These are phyloP conservation scores for Zygotorulaspora danielsina DNA, from an alignment of 805 yeast species.

Conservation along the genomic window DNA sequence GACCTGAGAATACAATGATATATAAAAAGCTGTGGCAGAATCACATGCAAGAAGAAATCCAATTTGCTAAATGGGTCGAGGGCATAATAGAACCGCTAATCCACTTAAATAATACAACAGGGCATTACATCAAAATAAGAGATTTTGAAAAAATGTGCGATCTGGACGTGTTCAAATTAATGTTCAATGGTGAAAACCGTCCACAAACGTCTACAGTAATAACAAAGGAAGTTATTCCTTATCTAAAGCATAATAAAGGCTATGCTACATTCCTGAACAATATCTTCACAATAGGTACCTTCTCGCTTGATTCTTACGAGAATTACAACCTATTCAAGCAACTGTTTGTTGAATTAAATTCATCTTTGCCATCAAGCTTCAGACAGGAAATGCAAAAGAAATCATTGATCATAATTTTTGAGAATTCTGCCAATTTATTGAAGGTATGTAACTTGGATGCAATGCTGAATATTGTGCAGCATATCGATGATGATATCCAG, in stretches of 20 bases:
- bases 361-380: background rate
- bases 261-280: constrained; percentile 17
- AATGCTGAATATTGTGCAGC: constrained; percentile 13
- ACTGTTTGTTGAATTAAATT: constrained; percentile 6
- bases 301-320: constrained; percentile 15
- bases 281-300: constrained; percentile 15
- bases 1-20: constrained; percentile 17
- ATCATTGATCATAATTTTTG: constrained; percentile 20
- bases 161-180: constrained; percentile 13
- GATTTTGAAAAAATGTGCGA: constrained; percentile 24
- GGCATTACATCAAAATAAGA: constrained; percentile 13
- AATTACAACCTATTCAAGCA: constrained; percentile 21
- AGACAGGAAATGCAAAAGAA: constrained; percentile 4
- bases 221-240: constrained; percentile 25
- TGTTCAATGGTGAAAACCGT: constrained; percentile 11
- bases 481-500: constrained; percentile 11
- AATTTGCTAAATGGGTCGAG: constrained; percentile 26
- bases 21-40: constrained; percentile 25
- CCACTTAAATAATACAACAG: constrained; percentile 22
- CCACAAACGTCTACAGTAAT: constrained; percentile 7
- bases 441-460: constrained; percentile 3
- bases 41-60: constrained; percentile 5
- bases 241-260: constrained; percentile 12
- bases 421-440: constrained; percentile 17
- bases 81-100: constrained; percentile 32